Conservation (phyloP, 2,329 filamentous ascomycete species). For the Microcyclospora pomicola region DNA sequence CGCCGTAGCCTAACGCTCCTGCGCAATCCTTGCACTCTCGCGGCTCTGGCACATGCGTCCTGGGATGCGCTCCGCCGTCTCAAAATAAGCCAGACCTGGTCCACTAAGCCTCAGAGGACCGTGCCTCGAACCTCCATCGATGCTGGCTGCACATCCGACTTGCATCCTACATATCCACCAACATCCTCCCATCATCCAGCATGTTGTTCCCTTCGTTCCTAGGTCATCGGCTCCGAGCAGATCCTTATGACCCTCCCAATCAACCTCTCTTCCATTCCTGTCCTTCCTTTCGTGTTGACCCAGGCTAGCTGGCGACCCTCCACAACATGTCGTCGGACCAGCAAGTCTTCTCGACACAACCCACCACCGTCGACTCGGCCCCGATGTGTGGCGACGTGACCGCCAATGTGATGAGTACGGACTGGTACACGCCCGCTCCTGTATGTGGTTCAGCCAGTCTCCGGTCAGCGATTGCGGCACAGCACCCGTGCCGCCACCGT, state of each 20-base stretch:
- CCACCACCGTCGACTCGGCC: constrained; percentile 15
- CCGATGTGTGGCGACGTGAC: constrained; percentile 15
- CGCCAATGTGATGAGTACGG: constrained; percentile 11
- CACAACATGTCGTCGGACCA: constrained; percentile 17
- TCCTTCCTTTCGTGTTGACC: background rate
- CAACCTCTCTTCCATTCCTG: constrained; percentile 9
- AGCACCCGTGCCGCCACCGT: background rate
- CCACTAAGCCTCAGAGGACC: constrained; percentile 11
- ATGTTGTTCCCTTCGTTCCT: constrained; percentile 8
- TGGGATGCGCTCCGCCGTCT: constrained; percentile 8
- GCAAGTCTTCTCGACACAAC: constrained; percentile 15
- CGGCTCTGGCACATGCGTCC: constrained; percentile 4
- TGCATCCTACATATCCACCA: constrained; percentile 20
- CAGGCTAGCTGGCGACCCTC: too few relatives aligned
- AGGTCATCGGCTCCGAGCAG: constrained; percentile 9
- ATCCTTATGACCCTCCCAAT: constrained; percentile 13
- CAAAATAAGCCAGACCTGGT: constrained; percentile 15
- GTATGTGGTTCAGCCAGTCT: constrained; percentile 10
- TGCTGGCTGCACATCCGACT: constrained; percentile 7
- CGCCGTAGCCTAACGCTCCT: constrained; percentile 7
- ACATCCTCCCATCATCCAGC: constrained; percentile 15
- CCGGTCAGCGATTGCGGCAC: background rate
- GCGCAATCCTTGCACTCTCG: background rate
- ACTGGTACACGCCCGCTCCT: constrained; percentile 19
- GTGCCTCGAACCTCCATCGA: constrained; percentile 4